These are phyloP conservation scores for Babesia ovis DNA, from an alignment of 169 alveolate species.

Conservation along the genomic window DNA sequence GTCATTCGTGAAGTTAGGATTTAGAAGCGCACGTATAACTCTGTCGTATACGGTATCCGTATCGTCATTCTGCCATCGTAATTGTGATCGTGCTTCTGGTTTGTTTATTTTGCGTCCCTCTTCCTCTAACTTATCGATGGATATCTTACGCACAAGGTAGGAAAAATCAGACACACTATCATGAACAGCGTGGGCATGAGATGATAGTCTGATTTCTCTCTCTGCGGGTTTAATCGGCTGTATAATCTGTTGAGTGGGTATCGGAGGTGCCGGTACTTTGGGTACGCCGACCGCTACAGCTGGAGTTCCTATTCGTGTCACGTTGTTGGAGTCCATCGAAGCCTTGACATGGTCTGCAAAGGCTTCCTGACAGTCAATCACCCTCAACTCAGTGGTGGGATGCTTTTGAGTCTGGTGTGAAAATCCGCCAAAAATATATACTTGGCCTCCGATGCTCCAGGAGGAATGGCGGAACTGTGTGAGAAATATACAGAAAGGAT, in stretches of 20 bases:
- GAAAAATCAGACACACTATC: conserved; percentile 83
- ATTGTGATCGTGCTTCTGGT: conserved; percentile 72
- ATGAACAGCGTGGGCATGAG: conserved; percentile 83
- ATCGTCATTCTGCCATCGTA: conserved; percentile 70
- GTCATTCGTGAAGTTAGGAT: conserved; percentile 70
- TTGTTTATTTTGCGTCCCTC: conserved; percentile 87
- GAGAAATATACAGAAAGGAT: not conserved
- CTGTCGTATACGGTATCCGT: conserved; percentile 76
- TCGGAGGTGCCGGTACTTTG: not conserved
- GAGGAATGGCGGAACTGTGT: conserved; percentile 88
- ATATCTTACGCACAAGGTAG: conserved; percentile 80
- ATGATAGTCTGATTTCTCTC: conserved; percentile 73
- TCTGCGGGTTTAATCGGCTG: conserved; percentile 54
- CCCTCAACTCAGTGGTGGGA: conserved; percentile 86
- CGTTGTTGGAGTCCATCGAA: not conserved
- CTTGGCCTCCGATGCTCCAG: conserved; percentile 85
- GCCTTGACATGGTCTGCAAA: conserved; percentile 13
- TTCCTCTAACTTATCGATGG: conserved; percentile 88
- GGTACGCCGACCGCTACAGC: conserved; percentile 18
- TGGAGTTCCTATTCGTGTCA: conserved; percentile 1
- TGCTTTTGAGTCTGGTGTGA: conserved; percentile 91
- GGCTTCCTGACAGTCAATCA: conserved; percentile 74
- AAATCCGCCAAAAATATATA: conserved; percentile 95
- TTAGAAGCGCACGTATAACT: conserved; percentile 68
- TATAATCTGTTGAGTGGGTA: not conserved